Conservation (phyloP, 768 basidiomycete genomes). For the Termitomyces sp. region DNA sequence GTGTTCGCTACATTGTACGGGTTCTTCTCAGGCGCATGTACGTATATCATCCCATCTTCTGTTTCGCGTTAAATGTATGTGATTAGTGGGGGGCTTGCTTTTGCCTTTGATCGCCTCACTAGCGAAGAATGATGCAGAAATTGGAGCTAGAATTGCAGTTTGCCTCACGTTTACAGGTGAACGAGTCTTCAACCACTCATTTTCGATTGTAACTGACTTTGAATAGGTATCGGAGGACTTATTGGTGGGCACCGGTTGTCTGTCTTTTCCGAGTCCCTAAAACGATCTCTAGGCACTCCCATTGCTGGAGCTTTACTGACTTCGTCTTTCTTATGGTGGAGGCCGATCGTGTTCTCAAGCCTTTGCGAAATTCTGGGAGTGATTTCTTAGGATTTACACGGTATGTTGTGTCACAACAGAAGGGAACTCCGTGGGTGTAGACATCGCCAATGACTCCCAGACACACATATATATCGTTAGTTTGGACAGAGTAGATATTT, state of each 20-base stretch:
- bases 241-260: slow-evolving; percentile 10
- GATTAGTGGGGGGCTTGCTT: slow-evolving; percentile 36
- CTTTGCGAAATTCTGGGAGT: slow-evolving; percentile 12
- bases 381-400: slow-evolving; percentile 10
- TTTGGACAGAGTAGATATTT: too few relatives aligned
- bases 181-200: background rate
- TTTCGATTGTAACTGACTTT: background rate
- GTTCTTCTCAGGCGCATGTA: too few relatives aligned
- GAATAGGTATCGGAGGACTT: slow-evolving; percentile 19
- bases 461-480: too few relatives aligned
- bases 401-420: slow-evolving; percentile 14
- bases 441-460: background rate
- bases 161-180: slow-evolving; percentile 31
- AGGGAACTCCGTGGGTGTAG: slow-evolving; percentile 16
- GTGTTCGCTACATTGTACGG: too few relatives aligned
- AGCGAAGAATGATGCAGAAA: slow-evolving; percentile 42
- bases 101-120: slow-evolving; percentile 41
- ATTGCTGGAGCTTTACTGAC: slow-evolving; percentile 18
- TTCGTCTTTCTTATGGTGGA: slow-evolving; percentile 18
- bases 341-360: slow-evolving; percentile 15
- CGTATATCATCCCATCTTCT: too few relatives aligned
- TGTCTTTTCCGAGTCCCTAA: background rate
- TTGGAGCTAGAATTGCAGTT: slow-evolving; percentile 53
- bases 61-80: background rate
- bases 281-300: slow-evolving; percentile 12